Base-by-base conservation (phyloP, 371 early-diverging fungal genomes). In the Mucor circinelloides region DNA sequence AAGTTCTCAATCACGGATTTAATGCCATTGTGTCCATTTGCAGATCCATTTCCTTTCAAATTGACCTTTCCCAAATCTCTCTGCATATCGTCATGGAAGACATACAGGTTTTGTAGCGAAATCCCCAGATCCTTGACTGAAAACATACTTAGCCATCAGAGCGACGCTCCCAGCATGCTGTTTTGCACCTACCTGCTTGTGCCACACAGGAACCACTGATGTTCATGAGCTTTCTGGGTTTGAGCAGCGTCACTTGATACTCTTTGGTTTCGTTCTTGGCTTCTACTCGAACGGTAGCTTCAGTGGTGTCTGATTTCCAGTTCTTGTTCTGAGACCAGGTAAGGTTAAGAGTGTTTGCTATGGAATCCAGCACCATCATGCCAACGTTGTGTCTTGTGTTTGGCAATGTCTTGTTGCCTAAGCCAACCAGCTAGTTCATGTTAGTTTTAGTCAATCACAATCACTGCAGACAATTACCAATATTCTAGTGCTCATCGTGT, bases 41-140 rank as follows among this genome's bases (percentile, higher is more conserved):
- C 79, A 12, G 80, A 83, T 6, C 94, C 94, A 4, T 75, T 72
- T 7, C 30, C 25, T 69, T 94, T 94, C 58, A 84, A 62, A 1
- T 90, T 83, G 0, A 90, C 60, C 64, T 85, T 87, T 8, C 91
- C 91, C 6, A 92, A 62, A 23, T 85, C 84, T 9, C 90, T 83
- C 62, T 93, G 87, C 75, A 94, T 72, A 67, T 94, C 94, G 68
- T 94, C 94, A 68, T 94, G 94, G n/a, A 92, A 75, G 0, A 93
- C 77, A 32, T 91, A 78, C 6, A 91, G 36, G 25, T 87, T 75
- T 0, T 75, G 68, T 15, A 66, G 57, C 3, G 72, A 56, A 30
- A 85, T 77, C 1, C 73, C 57, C 5, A 88, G 65, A 5, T 80
- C 85, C 23, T 66, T 72, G 9, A 73, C 85, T 87, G 55, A 12